phyloP scores from a whole-genome alignment of 352 stramenopile species.

The Phytophthora cryptogea region DNA sequence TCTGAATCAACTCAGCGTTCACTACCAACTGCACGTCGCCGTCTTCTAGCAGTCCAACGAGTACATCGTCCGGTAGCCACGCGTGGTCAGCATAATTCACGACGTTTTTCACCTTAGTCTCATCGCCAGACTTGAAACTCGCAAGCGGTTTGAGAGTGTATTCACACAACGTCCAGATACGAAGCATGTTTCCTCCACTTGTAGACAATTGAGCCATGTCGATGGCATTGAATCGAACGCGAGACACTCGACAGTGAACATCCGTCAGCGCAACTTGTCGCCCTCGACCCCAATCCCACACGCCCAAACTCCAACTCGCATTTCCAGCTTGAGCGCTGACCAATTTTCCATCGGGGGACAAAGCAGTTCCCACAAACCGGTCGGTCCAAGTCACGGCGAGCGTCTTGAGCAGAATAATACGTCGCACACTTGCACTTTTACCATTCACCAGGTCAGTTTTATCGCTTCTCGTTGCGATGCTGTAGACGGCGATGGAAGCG shows the following conservation, averaged over 20 bases:
- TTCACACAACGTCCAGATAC: conserved; percentile 76
- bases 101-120: conserved; percentile 52
- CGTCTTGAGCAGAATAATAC: conserved; percentile 43
- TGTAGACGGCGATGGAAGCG: conserved; percentile 50
- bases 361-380: conserved; percentile 50
- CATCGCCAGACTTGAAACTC: conserved; percentile 80
- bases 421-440: conserved; percentile 18
- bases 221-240: conserved; percentile 76
- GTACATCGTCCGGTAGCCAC: conserved; percentile 68
- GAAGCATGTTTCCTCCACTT: conserved; percentile 66
- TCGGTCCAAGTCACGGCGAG: conserved; percentile 56
- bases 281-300: conserved; percentile 81
- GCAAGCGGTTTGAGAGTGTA: conserved; percentile 71
- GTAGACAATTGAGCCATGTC: conserved; percentile 83
- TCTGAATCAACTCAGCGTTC: conserved; percentile 76
- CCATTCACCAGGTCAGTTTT: background rate
- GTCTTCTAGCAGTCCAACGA: conserved; percentile 72
- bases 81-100: conserved; percentile 69
- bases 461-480: conserved; percentile 9
- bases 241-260: conserved; percentile 72
- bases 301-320: conserved; percentile 59
- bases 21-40: conserved; percentile 78
- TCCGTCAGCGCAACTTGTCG: conserved; percentile 63
- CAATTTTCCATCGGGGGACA: conserved; percentile 75
- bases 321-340: conserved; percentile 62